A percentile compares a stretch with the other conserved stretches of the same genome.
phyloP scores from a whole-genome alignment of 2,329 filamentous ascomycete species.

The Ophiocordyceps robertsii region DNA sequence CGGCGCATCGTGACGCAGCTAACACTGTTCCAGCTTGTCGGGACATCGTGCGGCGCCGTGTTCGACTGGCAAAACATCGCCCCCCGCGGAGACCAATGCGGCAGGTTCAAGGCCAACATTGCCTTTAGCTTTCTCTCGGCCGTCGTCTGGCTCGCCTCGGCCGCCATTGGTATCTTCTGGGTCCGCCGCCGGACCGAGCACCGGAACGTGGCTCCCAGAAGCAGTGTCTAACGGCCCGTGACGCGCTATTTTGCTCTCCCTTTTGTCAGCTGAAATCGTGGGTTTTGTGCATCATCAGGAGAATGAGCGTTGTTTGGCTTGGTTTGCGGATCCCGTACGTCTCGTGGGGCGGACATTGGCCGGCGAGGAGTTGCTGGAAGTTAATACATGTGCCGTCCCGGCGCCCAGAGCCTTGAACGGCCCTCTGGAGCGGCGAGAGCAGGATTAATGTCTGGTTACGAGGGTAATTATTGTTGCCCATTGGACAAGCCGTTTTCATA shows the following conservation, averaged over 20 bases:
- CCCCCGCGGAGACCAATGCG: conserved; percentile 38
- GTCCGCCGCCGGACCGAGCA: conserved; percentile 26
- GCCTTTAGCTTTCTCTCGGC: conserved; percentile 62
- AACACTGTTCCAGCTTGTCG: conserved; percentile 20
- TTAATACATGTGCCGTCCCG: too few relatives aligned
- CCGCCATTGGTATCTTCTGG: conserved; percentile 43
- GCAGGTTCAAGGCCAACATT: conserved; percentile 56
- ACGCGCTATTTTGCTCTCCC: too few relatives aligned
- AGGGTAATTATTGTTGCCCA: too few relatives aligned
- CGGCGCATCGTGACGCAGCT: neutral
- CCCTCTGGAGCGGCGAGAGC: too few relatives aligned
- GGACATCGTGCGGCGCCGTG: conserved; percentile 37
- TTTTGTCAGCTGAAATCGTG: neutral
- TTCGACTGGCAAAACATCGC: conserved; percentile 47
- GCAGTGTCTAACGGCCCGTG: conserved; percentile 14
- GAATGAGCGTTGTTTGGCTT: too few relatives aligned
- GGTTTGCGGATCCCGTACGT: too few relatives aligned
- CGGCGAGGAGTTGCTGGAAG: too few relatives aligned
- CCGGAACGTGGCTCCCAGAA: conserved; percentile 20
- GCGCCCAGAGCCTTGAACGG: too few relatives aligned
- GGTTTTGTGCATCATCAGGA: neutral
- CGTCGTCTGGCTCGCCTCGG: conserved; percentile 55
- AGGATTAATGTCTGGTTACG: too few relatives aligned
- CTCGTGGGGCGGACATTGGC: too few relatives aligned
- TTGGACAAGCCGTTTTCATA: too few relatives aligned